Conservation (phyloP, 1,139 yeast genomes). For the Waltiozyma sp. region DNA sequence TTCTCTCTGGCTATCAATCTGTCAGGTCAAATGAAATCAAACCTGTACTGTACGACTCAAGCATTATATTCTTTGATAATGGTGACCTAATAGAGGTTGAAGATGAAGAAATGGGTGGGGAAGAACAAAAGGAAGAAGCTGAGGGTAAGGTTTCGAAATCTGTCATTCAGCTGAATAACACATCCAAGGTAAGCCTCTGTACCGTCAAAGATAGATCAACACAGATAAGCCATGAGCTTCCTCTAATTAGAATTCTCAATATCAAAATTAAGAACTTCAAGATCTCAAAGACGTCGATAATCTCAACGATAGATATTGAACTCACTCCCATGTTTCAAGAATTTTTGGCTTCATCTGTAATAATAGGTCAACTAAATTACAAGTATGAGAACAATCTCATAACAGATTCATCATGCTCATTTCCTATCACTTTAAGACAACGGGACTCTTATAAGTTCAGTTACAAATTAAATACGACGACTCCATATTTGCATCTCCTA, state of each 20-base stretch:
- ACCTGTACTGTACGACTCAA: not conserved
- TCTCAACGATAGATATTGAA: slow-evolving; percentile 47
- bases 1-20: not conserved
- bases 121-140: not conserved
- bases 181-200: not conserved
- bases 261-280: slow-evolving; percentile 46
- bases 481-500: not conserved
- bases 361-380: slow-evolving; percentile 27
- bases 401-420: slow-evolving; percentile 20
- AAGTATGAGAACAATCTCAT: slow-evolving; percentile 29
- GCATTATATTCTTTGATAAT: not conserved
- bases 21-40: not conserved
- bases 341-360: slow-evolving; percentile 18
- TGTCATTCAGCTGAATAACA: not conserved
- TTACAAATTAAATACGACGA: slow-evolving; percentile 27
- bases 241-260: slow-evolving; percentile 39
- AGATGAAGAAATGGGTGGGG: not conserved
- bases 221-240: slow-evolving; percentile 18
- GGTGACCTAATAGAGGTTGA: not conserved
- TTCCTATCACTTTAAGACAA: slow-evolving; percentile 22
- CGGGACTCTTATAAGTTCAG: slow-evolving; percentile 30
- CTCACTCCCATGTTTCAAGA: slow-evolving; percentile 33
- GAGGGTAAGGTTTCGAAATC: not conserved
- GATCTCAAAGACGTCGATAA: slow-evolving; percentile 38
- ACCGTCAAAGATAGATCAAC: not conserved